phyloP scores from a whole-genome alignment of 164 flowering plant genomes.

The Liquidambar formosana region DNA sequence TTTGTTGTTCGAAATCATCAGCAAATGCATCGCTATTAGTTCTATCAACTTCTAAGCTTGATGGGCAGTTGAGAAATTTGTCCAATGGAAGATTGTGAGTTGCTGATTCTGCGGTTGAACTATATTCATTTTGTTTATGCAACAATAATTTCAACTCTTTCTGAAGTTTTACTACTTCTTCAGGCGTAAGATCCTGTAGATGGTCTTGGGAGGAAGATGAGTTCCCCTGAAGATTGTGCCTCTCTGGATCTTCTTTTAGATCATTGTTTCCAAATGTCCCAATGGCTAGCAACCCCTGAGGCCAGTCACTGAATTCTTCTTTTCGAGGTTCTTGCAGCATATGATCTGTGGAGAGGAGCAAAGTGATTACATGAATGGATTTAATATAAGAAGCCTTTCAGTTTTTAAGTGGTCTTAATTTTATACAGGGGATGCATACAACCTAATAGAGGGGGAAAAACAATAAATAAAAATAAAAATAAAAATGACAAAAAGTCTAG shows the following conservation, averaged over 20 bases:
- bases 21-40: neutral
- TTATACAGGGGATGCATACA: no score
- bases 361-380: no score
- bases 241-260: slow-evolving; percentile 25
- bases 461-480: no score
- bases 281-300: slow-evolving; percentile 60
- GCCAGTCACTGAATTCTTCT: slow-evolving; percentile 73
- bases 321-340: slow-evolving; percentile 29
- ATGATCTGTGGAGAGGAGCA: slow-evolving; percentile 21
- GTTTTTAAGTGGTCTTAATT: no score
- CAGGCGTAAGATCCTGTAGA: slow-evolving; percentile 44
- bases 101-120: neutral
- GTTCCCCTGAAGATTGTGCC: slow-evolving; percentile 15
- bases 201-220: slow-evolving; percentile 26
- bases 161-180: slow-evolving; percentile 49
- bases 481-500: no score
- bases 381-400: no score
- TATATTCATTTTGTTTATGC: neutral
- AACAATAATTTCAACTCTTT: slow-evolving; percentile 29
- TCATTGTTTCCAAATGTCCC: slow-evolving; percentile 63
- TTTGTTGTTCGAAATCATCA: slow-evolving; percentile 16
- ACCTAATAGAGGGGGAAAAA: no score
- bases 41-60: slow-evolving; percentile 2
- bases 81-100: neutral
- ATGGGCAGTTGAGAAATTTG: neutral